These are phyloP conservation scores for Aspergillus alliaceus DNA, from an alignment of 2,329 filamentous ascomycete genomes.

Conservation along the genomic window DNA sequence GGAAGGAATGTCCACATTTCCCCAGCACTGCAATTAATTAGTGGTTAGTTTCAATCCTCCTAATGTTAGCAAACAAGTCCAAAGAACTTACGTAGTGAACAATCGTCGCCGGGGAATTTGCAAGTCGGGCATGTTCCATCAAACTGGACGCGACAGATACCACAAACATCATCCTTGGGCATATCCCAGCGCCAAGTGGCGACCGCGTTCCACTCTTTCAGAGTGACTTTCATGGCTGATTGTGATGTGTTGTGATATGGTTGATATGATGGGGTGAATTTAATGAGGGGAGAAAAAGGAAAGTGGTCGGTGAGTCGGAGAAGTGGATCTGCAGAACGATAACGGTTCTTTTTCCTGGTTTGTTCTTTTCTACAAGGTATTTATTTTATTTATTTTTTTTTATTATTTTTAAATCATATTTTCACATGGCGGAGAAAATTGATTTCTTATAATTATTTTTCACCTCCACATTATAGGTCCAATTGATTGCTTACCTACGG, in stretches of 20 bases:
- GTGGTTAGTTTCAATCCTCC: background rate
- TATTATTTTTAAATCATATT: no score
- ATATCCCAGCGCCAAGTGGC: conserved; percentile 98
- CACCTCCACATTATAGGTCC: conserved; percentile 16
- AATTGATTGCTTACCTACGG: background rate
- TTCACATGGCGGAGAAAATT: conserved; percentile 12
- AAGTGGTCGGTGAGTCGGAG: background rate
- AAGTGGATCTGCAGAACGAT: conserved; percentile 8
- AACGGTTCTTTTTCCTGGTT: conserved; percentile 8
- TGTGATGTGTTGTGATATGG: conserved; percentile 4
- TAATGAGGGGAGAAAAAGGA: background rate
- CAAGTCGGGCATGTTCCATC: conserved; percentile 97
- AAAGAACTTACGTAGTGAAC: conserved; percentile 71
- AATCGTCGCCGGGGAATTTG: conserved; percentile 97
- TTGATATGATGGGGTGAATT: conserved; percentile 2
- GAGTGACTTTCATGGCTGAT: conserved; percentile 82
- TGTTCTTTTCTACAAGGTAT: background rate
- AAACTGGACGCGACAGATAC: conserved; percentile 97
- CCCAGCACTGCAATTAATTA: conserved; percentile 68
- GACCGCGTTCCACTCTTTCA: conserved; percentile 89
- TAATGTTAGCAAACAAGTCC: background rate
- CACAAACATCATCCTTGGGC: conserved; percentile 94
- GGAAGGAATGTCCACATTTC: conserved; percentile 96
- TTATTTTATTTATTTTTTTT: conserved; percentile 7
- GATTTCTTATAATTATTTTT: background rate